Evolutionary conservation across 306 rosid genomes (phyloP).

Genomic region (Erythrophleum fordii): DNA sequence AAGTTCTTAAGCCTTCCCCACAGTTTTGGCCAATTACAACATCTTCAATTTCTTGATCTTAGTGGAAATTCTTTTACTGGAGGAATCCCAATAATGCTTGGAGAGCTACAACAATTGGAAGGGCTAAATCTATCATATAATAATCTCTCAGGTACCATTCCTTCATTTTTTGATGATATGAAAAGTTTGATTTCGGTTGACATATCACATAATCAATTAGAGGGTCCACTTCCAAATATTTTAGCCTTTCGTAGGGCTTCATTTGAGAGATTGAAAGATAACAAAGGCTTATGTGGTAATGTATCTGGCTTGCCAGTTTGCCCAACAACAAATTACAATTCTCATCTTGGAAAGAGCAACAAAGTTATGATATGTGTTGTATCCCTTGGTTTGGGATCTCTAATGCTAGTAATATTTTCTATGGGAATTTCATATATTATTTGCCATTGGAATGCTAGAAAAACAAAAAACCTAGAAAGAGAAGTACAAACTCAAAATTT

Average conservation of each 20-base stretch:
- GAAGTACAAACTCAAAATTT: neutral
- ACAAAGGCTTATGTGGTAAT: neutral
- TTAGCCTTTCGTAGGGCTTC: neutral
- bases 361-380: neutral
- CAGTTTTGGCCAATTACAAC: no score
- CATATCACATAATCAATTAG: neutral
- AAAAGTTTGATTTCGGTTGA: no score
- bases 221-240: no score
- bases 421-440: neutral
- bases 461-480: neutral
- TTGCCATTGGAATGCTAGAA: neutral
- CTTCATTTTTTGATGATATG: no score
- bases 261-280: neutral
- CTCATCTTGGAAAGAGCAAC: neutral
- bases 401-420: neutral
- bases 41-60: no score
- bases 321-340: neutral
- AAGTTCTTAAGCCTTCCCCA: no score
- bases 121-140: no score
- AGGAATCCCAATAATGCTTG: no score
- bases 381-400: neutral
- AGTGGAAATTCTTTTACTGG: no score
- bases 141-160: no score
- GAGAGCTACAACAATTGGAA: no score
- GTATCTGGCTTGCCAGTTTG: neutral